A percentile compares a stretch with the other conserved stretches of the same genome.
These are phyloP conservation scores for Trichoderma lentiforme DNA, from an alignment of 2,329 filamentous ascomycete species.

Conservation along the genomic window DNA sequence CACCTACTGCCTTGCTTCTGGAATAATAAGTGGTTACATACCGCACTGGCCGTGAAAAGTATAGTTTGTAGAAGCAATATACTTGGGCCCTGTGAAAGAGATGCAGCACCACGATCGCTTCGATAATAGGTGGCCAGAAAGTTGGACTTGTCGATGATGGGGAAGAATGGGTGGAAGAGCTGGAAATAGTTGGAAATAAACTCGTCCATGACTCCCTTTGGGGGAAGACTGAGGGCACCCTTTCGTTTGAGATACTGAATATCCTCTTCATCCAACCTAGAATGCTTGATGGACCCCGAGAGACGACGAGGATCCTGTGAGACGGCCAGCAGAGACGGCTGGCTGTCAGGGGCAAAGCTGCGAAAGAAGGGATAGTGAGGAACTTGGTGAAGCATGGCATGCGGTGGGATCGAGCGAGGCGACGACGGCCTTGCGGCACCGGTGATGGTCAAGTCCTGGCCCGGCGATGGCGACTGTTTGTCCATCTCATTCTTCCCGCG, in stretches of 20 bases:
- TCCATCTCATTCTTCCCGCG: constrained; percentile 8
- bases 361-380: constrained; percentile 20
- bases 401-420: not conserved
- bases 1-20: not conserved
- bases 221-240: constrained; percentile 20
- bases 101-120: not conserved
- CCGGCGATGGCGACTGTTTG: not conserved
- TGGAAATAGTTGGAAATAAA: constrained; percentile 22
- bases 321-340: not conserved
- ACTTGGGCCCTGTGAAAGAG: not conserved
- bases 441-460: not conserved
- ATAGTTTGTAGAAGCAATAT: constrained; percentile 13
- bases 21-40: not conserved
- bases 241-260: constrained; percentile 21
- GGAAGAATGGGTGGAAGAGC: constrained; percentile 24
- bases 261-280: constrained; percentile 16
- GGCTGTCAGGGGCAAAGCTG: constrained; percentile 12
- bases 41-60: constrained; percentile 11
- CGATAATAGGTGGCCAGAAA: constrained; percentile 19
- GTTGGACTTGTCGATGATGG: constrained; percentile 20
- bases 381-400: constrained; percentile 13
- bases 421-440: not conserved
- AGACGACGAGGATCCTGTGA: not conserved
- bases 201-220: constrained; percentile 19
- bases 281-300: not conserved